Conservation (phyloP, 2,329 filamentous ascomycete genomes). For the Truncatella angustata region DNA sequence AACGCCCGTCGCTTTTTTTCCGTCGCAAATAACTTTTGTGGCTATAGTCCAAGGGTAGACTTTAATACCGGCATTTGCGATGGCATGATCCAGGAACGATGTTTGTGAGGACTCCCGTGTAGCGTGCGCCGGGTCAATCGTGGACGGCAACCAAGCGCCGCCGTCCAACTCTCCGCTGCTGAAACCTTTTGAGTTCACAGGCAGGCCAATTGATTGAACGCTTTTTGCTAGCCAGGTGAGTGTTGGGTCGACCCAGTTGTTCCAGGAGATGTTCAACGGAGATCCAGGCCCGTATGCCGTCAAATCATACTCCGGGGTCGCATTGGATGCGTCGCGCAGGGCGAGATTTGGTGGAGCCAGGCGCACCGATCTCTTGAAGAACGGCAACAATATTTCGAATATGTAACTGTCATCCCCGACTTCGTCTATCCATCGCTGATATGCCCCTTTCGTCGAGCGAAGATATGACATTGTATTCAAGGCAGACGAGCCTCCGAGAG, state of each 20-base stretch:
- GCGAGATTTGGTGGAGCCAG: background rate
- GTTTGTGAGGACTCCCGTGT: background rate
- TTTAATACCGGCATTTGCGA: background rate
- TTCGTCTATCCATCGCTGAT: background rate
- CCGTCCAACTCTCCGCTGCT: background rate
- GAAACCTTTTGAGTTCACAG: background rate
- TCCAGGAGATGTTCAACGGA: background rate
- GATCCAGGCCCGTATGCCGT: background rate
- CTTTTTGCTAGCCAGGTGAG: no score
- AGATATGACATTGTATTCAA: background rate
- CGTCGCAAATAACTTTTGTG: background rate
- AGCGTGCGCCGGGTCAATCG: background rate
- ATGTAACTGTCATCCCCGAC: background rate
- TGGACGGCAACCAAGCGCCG: background rate
- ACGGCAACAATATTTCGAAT: background rate
- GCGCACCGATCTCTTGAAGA: background rate
- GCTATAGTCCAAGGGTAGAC: background rate
- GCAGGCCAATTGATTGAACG: background rate
- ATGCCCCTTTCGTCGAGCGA: background rate
- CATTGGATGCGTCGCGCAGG: no score
- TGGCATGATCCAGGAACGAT: background rate
- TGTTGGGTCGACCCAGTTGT: background rate
- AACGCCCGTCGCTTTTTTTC: conserved; percentile 19
- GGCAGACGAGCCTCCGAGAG: background rate
- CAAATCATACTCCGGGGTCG: background rate